phyloP scores from a whole-genome alignment of 1,139 yeast species.

The Arxiozyma heterogenica region DNA sequence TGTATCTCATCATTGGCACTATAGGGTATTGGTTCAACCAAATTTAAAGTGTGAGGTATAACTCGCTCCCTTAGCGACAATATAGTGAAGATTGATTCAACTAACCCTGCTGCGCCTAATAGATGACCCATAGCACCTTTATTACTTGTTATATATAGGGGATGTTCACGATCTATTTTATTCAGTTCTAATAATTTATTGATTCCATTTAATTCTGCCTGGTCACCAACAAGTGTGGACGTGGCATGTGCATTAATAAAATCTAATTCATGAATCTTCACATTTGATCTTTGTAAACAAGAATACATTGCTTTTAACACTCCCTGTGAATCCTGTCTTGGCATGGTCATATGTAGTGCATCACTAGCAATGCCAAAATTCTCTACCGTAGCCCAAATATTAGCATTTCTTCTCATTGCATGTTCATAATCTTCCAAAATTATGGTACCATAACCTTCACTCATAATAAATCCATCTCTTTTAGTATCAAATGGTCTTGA shows the following conservation, averaged over 20 bases:
- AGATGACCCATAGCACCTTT: slow-evolving; percentile 93
- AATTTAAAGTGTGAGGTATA: slow-evolving; percentile 77
- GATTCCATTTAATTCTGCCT: slow-evolving; percentile 78
- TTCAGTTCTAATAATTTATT: slow-evolving; percentile 32
- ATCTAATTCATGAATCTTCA: slow-evolving; percentile 43
- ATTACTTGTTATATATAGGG: slow-evolving; percentile 59
- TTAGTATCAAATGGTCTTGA: slow-evolving; percentile 80
- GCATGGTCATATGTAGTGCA: slow-evolving; percentile 89
- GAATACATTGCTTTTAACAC: slow-evolving; percentile 74
- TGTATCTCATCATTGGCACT: slow-evolving; percentile 15
- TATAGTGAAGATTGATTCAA: slow-evolving; percentile 77
- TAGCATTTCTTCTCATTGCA: slow-evolving; percentile 55
- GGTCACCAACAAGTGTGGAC: slow-evolving; percentile 80
- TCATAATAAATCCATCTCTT: slow-evolving; percentile 81
- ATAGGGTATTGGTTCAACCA: slow-evolving; percentile 41
- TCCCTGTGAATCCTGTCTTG: slow-evolving; percentile 73
- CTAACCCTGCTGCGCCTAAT: slow-evolving; percentile 93
- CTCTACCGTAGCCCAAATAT: slow-evolving; percentile 67
- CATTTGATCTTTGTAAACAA: slow-evolving; percentile 50
- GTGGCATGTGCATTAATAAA: slow-evolving; percentile 97
- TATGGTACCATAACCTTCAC: slow-evolving; percentile 86
- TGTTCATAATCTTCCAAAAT: slow-evolving; percentile 70
- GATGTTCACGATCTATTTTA: slow-evolving; percentile 21
- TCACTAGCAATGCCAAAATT: slow-evolving; percentile 94
- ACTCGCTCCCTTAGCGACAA: slow-evolving; percentile 48